Conservation (phyloP, 306 rosid genomes). For the Castanea mollissima region DNA sequence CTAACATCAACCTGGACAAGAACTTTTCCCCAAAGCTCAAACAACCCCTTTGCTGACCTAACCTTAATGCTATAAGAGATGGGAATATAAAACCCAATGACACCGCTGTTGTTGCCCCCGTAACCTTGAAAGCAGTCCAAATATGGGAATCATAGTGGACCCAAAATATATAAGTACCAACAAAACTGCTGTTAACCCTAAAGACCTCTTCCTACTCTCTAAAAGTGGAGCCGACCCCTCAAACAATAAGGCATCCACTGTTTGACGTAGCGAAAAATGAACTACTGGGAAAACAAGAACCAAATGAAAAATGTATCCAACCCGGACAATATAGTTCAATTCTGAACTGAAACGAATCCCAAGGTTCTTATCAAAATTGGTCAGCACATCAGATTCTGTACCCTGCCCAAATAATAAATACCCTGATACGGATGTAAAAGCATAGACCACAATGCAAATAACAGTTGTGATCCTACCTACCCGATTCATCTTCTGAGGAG, state of each 20-base stretch:
- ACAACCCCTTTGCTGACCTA: slow-evolving; percentile 42
- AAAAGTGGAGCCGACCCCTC: slow-evolving; percentile 69
- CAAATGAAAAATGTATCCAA: slow-evolving; percentile 92
- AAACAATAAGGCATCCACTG: slow-evolving; percentile 70
- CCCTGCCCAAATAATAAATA: slow-evolving; percentile 82
- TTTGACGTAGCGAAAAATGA: slow-evolving; percentile 87
- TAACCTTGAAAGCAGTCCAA: slow-evolving; percentile 94
- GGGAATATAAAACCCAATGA: slow-evolving; percentile 91
- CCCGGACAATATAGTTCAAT: slow-evolving; percentile 68
- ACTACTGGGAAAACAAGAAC: slow-evolving; percentile 92
- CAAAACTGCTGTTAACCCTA: slow-evolving; percentile 65
- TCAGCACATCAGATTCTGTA: slow-evolving; percentile 80
- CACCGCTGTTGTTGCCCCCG: slow-evolving; percentile 93
- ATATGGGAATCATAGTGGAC: slow-evolving; percentile 93
- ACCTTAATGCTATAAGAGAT: slow-evolving; percentile 63
- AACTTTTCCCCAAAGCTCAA: slow-evolving; percentile 53
- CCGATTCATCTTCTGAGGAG: slow-evolving; percentile 82
- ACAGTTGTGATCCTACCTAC: slow-evolving; percentile 85
- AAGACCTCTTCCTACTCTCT: slow-evolving; percentile 76
- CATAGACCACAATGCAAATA: slow-evolving; percentile 71
- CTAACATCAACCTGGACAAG: slow-evolving; percentile 69
- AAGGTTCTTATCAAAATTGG: slow-evolving; percentile 78
- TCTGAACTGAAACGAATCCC: slow-evolving; percentile 77
- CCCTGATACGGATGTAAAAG: slow-evolving; percentile 74
- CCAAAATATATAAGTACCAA: slow-evolving; percentile 77